Base-by-base conservation (phyloP, 768 basidiomycete genomes). In the Pisolithus marmoratus region DNA sequence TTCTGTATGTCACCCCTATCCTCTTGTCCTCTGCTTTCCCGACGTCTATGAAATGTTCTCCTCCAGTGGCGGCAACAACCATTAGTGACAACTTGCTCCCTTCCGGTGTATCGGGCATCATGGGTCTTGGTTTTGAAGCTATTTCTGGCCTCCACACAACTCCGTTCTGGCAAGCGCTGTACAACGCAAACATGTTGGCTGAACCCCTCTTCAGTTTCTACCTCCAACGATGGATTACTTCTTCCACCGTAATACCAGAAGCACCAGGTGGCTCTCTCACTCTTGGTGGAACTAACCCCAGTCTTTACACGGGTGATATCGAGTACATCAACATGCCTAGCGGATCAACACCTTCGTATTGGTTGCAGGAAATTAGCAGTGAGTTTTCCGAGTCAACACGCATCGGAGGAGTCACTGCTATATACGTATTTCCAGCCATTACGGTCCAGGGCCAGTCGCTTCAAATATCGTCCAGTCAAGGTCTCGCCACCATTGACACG, bases 401-500 rank as follows among this genome's bases (percentile, higher is more conserved):
- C 38, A 12, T n/a, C 17, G 38, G 46, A 31, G 44, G 37, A 36
- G 1, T 53, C 40, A 7, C 1, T 19, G 17, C 48, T 4, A 22
- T 24, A 40, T 52, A 44, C 44, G 12, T 27, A 23, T 57, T 26
- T 43, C 4, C 36, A 89, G 87, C 62, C 22, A 51, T 90, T 4
- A 84, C 79, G 2, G 79, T 90, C 5, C 76, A 84, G 55, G 82
- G 83, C 3, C 68, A 74, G 1, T 51, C 64, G 0, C 64, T 87
- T 14, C 46, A 63, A 0, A 61, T 86, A 12, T 52, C 78, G 1
- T 67, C 73, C 1, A 78, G 76, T 22, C 49, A 57, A 26, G 49
- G 68, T 0, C 63, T 84, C 9, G 78, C 86, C 14, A 94, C 93
- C 8, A 96, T 98, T 53, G 95, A 98, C 63, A 96, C 94, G 1